Base-by-base conservation (phyloP, 163 green algal species). In the Smithsoniella earleae region DNA sequence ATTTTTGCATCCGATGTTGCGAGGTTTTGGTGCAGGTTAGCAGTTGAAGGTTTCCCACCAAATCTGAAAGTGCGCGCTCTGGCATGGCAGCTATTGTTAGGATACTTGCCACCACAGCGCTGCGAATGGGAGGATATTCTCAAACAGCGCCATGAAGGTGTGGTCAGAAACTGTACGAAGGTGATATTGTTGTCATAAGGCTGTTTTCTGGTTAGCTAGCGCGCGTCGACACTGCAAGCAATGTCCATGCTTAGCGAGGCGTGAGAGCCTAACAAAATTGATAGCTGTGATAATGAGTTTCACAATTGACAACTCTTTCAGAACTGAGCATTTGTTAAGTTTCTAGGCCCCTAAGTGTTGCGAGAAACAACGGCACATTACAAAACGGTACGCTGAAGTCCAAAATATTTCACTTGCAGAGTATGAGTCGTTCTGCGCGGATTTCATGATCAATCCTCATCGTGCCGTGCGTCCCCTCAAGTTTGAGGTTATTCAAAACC, bases 401-500 rank as follows among this genome's bases (percentile, higher is more conserved):
- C n/a, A n/a, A n/a, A n/a, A n/a, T n/a, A n/a, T n/a, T n/a, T n/a
- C n/a, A n/a, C n/a, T n/a, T 2, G 73, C 72, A 20, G 78, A 87
- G 54, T 91, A 91, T 63, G 52, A 36, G 1, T 72, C 80, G 10
- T 91, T 91, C 46, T 86, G 81, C 66, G 40, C 85, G 76, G 82
- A 82, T 30, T 76, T 82, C 22, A 82, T 81, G 16, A 73, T 86
- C 2, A 72, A 79, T 49, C 77, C 79, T 20, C 83, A 82, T 22
- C 54, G 64, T 25, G 22, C 74, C 20, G 43, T 46, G 8, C 73
- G 46, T 20, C 64, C n/a, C n/a, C n/a, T n/a, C n/a, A n/a, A n/a
- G n/a, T n/a, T n/a, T n/a, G n/a, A n/a, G n/a, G n/a, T n/a, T n/a
- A n/a, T n/a, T n/a, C n/a, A n/a, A n/a, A n/a, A n/a, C n/a, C n/a